Evolutionary conservation across 345 rosid genomes (phyloP).

Genomic region (Rhizophora mangle): DNA sequence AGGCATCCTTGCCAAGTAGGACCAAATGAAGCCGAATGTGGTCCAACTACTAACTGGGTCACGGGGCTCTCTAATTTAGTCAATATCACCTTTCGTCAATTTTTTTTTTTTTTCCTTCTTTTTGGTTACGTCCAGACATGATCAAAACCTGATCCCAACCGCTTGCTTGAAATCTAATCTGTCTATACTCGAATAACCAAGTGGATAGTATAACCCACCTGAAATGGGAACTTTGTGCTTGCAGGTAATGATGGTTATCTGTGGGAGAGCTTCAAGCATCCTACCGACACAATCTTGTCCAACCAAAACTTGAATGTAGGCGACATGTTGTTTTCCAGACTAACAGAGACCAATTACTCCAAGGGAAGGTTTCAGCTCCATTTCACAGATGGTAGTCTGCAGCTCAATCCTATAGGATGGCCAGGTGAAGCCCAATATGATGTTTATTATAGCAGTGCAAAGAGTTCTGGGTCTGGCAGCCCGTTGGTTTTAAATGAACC

Average conservation of each 20-base stretch:
- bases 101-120: too few relatives aligned
- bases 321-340: slow-evolving; percentile 14
- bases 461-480: slow-evolving; percentile 5
- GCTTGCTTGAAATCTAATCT: too few relatives aligned
- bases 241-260: neutral
- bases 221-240: too few relatives aligned
- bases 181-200: too few relatives aligned
- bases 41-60: too few relatives aligned
- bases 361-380: slow-evolving; percentile 32
- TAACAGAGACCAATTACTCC: slow-evolving; percentile 12
- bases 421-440: slow-evolving; percentile 3
- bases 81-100: too few relatives aligned
- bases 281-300: slow-evolving; percentile 20
- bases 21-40: too few relatives aligned
- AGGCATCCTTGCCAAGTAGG: too few relatives aligned
- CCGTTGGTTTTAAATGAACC: neutral
- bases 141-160: too few relatives aligned
- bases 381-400: slow-evolving; percentile 19
- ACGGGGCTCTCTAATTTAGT: too few relatives aligned
- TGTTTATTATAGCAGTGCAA: neutral
- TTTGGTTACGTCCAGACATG: too few relatives aligned
- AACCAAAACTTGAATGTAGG: slow-evolving; percentile 8
- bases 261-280: slow-evolving; percentile 25
- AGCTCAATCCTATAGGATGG: slow-evolving; percentile 19
- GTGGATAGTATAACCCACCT: too few relatives aligned